Evolutionary conservation across 306 rosid species (phyloP), one percentile per base, ranked within the genome.

Genomic region (Pueraria montana): DNA sequence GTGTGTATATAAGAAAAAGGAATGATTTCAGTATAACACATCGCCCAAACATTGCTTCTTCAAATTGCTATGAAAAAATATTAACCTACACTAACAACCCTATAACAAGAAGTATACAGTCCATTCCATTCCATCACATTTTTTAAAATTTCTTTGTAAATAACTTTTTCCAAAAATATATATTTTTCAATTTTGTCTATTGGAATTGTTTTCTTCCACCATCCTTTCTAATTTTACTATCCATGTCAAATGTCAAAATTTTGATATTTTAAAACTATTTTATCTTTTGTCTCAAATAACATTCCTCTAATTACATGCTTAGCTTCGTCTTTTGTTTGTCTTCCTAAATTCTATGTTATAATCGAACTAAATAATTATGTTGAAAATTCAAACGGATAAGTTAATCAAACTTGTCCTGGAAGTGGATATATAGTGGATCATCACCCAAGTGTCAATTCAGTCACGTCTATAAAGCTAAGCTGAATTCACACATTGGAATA

Each of bases 401-500:
- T 61, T 78, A 70, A 59, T 79, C 49, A 85, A 64, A 53, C 77
- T 74, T 23, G 68, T 66, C 48, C 56, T 56, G 67, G 73, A 77
- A 85, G 81, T 80, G 78, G 86, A 84, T 64, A 14, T 13, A 30
- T 72, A 71, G 88, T 88, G 87, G 87, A 88, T 83, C 67, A 84
- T 38, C 68, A 40, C 83, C 85, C 79, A 75, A 81, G 89, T 80
- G 89, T 87, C 91, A 71, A 80, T 75, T 87, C 92, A 76, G 74
- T 85, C 89, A 88, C 83, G 55, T 91, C 87, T 85, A 43, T 58
- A 88, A 81, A 85, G 88, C 82, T 87, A 71, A 83, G 66, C 59
- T 58, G 82, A 83, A 79, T 34, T 73, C 84, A 77, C 77, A 61
- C 46, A 82, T 58, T 61, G 76, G 76, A 83, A 72, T 81, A 65